Conservation (phyloP, 257 asterid species). For the Leptodermis oblonga region DNA sequence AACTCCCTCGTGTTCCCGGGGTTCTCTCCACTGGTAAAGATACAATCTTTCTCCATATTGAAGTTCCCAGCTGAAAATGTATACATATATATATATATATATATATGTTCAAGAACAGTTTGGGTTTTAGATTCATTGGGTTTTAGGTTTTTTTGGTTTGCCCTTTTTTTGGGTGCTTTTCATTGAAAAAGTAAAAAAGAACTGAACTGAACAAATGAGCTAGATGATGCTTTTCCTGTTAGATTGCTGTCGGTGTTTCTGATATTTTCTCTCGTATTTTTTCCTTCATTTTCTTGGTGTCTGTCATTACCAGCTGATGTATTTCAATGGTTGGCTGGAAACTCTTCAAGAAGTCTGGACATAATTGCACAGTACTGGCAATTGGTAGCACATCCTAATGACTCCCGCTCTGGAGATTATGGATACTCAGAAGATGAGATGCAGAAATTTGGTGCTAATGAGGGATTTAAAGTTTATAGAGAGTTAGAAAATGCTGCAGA, state of each 20-base stretch:
- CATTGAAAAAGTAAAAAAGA: too few species aligned
- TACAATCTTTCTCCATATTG: not conserved
- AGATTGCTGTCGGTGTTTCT: not conserved
- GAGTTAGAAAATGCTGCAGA: slow-evolving; percentile 65
- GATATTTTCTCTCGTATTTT: not conserved
- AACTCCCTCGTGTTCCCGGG: slow-evolving; percentile 54
- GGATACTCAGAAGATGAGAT: slow-evolving; percentile 71
- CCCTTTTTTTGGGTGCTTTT: not conserved
- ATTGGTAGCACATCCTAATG: slow-evolving; percentile 52
- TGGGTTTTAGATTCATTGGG: not conserved
- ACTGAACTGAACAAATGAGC: too few species aligned
- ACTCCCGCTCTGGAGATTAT: slow-evolving; percentile 79
- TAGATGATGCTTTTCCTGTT: too few species aligned
- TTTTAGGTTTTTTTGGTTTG: not conserved
- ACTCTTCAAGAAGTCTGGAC: slow-evolving; percentile 65
- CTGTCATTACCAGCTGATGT: slow-evolving; percentile 61
- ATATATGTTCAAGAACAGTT: not conserved
- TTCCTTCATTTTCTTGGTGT: not conserved
- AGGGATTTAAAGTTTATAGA: slow-evolving; percentile 55
- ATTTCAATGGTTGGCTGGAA: slow-evolving; percentile 83
- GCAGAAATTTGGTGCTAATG: slow-evolving; percentile 63
- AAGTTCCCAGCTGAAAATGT: not conserved
- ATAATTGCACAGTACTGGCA: slow-evolving; percentile 91
- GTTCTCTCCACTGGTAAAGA: slow-evolving; percentile 66
- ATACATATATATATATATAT: too few species aligned